phyloP scores from a whole-genome alignment of 352 stramenopile species.

The Phytophthora citricola region DNA sequence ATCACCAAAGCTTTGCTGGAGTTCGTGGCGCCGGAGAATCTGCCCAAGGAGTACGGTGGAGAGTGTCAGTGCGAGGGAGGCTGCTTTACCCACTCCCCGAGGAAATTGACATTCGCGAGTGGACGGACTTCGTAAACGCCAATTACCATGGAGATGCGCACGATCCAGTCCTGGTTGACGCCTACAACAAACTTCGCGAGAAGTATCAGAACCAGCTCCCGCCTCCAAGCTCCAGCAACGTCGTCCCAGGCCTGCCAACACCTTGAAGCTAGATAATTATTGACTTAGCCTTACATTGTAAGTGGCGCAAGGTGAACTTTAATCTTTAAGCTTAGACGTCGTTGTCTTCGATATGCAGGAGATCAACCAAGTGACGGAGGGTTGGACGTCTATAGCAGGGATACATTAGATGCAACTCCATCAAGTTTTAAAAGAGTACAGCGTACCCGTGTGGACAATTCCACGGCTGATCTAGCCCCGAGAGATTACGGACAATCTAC shows the following conservation, averaged over 20 bases:
- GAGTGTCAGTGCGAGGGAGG: slow-evolving; percentile 66
- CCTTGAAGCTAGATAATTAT: slow-evolving; percentile 35
- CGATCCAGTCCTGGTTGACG: slow-evolving; percentile 43
- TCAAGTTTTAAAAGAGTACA: neutral
- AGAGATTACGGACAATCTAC: slow-evolving; percentile 90
- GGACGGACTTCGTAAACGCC: slow-evolving; percentile 60
- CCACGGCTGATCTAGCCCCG: slow-evolving; percentile 94
- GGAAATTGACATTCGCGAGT: slow-evolving; percentile 68
- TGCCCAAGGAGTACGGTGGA: slow-evolving; percentile 73
- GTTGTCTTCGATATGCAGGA: slow-evolving; percentile 50
- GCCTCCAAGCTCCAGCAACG: slow-evolving; percentile 13
- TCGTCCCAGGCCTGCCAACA: slow-evolving; percentile 2
- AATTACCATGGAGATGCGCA: slow-evolving; percentile 40
- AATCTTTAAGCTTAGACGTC: slow-evolving; percentile 13
- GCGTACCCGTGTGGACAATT: slow-evolving; percentile 94
- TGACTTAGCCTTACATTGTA: slow-evolving; percentile 31
- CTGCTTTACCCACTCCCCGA: slow-evolving; percentile 68
- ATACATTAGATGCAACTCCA: neutral
- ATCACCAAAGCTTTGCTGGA: slow-evolving; percentile 76
- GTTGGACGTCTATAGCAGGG: slow-evolving; percentile 61
- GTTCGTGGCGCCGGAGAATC: slow-evolving; percentile 65
- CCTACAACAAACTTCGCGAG: slow-evolving; percentile 50
- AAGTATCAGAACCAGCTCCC: slow-evolving; percentile 59
- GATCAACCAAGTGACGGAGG: slow-evolving; percentile 75
- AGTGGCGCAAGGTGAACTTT: slow-evolving; percentile 9